Evolutionary conservation across 1,284 basidiomycete species (phyloP), one percentile per base, ranked within the genome.

Genomic region (Mycena sp.): DNA sequence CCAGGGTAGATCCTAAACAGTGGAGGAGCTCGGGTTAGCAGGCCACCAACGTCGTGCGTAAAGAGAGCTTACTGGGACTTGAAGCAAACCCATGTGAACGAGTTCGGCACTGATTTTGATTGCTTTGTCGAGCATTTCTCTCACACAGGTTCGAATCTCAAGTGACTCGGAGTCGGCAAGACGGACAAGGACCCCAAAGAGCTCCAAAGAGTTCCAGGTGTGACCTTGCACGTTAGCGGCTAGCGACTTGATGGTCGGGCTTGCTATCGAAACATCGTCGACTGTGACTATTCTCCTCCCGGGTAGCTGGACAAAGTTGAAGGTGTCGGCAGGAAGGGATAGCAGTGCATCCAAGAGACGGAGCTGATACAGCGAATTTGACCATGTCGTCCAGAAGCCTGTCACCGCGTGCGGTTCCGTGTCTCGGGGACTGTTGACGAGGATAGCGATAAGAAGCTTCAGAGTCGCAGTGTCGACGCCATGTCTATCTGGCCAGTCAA

Each of bases 91-190:
- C 84, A 99, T 93, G 70, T 99, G 88, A 14, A 99, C 93, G 38
- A 99, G 80, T 77, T 99, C 98, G 0, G 97, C 95, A 60, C 94
- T 95, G 67, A 95, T 92, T 78, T 94, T 94, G 38, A 95, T 88
- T 0, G 95, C 96, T 69, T 95, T 94, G 73, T 97, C 95, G 44
- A 98, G 78, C 85, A 98, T 93, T 70, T 98, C 94, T 55, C 92
- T 84, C 16, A 95, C 92, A 66, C 87, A 90, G 68, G 81, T 87
- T 50, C 87, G 85, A 40, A 95, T 87, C 49, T 95, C 93, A 12
- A 77, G 72, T 19, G 83, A 86, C 41, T 94, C 91, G 2, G 89
- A 89, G 61, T 89, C 89, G 2, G 89, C 88, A 53, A 92, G 80
- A 51, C 88, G 84, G 9, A 96, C 90, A 3, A 97, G 81, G n/a